phyloP scores from a whole-genome alignment of 108 stramenopile species.

The Tribonema minus region DNA sequence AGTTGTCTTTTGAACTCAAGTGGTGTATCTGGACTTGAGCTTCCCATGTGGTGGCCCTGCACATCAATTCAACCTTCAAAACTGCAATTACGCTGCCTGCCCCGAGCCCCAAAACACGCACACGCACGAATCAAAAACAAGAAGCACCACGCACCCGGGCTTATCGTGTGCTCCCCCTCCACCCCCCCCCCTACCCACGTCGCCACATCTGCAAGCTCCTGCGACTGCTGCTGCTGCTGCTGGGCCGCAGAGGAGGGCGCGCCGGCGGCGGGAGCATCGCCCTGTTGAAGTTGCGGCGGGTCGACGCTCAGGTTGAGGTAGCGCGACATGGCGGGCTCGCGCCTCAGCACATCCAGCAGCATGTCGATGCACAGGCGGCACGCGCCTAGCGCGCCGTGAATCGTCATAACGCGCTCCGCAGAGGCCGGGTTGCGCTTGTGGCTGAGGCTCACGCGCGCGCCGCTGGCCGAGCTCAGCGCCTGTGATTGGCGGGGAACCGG shows the following conservation, averaged over 20 bases:
- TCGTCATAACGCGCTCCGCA: conserved; percentile 20
- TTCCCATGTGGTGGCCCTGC: no score
- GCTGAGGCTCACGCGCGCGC: conserved; percentile 11
- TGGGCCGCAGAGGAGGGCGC: background rate
- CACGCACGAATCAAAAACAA: no score
- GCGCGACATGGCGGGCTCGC: conserved; percentile 13
- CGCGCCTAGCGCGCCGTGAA: conserved; percentile 16
- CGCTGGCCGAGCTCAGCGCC: conserved; percentile 14
- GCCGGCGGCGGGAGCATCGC: background rate
- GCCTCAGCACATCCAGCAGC: conserved; percentile 21
- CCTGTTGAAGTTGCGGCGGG: background rate
- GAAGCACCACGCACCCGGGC: no score
- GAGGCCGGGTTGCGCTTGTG: conserved; percentile 9
- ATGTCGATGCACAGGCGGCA: conserved; percentile 9
- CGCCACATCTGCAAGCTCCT: no score
- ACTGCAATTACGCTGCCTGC: no score
- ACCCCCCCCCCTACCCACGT: no score
- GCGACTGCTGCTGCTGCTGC: background rate
- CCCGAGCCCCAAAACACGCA: no score
- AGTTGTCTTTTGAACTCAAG: no score
- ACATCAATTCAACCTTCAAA: no score
- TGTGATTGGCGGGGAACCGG: no score
- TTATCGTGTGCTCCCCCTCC: no score
- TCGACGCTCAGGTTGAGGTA: conserved; percentile 31
- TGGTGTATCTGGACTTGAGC: no score